Evolutionary conservation across 495 filamentous ascomycete genomes (phyloP).

Genomic region (Penicillium ucsense): DNA sequence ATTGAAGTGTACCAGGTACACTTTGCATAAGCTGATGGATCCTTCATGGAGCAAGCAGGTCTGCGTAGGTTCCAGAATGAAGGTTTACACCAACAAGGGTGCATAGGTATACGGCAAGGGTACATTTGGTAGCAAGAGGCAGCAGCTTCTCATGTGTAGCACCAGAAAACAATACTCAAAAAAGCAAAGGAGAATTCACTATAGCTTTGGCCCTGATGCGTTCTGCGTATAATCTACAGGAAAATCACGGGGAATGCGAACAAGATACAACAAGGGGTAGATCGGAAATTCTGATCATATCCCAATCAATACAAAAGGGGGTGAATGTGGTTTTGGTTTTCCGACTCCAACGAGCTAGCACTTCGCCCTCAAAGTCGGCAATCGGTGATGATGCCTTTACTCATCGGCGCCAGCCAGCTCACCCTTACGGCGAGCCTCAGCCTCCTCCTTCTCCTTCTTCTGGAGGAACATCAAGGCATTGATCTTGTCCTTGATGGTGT

Average conservation of each 20-base stretch:
- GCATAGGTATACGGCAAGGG: no score
- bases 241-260: constrained; percentile 27
- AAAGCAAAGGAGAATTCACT: constrained; percentile 14
- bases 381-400: constrained; percentile 18
- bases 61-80: no score
- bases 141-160: no score
- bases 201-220: constrained; percentile 18
- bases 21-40: no score
- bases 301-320: background rate
- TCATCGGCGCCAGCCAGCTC: constrained; percentile 36
- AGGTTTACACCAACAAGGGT: no score
- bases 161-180: background rate
- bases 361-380: background rate
- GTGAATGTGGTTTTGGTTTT: constrained; percentile 1
- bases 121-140: no score
- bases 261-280: constrained; percentile 13
- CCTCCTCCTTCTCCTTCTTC: constrained; percentile 54
- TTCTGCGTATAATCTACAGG: constrained; percentile 28
- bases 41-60: no score
- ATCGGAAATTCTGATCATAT: background rate
- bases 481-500: constrained; percentile 52
- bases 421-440: constrained; percentile 40
- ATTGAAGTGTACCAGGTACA: no score
- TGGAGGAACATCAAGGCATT: constrained; percentile 49
- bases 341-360: background rate